Conservation (phyloP, 129 eudicot genomes). For the Ambrosia artemisiifolia region DNA sequence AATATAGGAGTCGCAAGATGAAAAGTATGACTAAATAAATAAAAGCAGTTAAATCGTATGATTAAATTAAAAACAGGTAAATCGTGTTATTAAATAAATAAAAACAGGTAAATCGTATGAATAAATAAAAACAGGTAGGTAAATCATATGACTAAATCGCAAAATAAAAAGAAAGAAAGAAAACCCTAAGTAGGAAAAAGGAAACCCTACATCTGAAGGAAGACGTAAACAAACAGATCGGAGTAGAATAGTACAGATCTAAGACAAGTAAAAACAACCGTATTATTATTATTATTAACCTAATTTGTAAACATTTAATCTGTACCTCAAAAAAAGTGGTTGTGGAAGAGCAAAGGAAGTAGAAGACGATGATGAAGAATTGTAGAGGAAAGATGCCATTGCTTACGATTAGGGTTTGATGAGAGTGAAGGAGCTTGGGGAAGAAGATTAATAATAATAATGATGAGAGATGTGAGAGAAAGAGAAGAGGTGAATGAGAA, state of each 20-base stretch:
- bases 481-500: no score
- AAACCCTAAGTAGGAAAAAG: constrained; percentile 19
- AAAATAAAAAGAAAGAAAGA: background rate
- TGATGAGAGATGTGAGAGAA: no score
- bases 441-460: no score
- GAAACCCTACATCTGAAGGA: constrained; percentile 19
- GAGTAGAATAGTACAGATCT: constrained; percentile 15
- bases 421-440: no score
- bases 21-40: no score
- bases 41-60: no score
- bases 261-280: background rate
- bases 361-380: background rate
- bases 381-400: constrained; percentile 9
- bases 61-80: no score
- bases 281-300: constrained; percentile 4
- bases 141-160: background rate
- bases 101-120: no score
- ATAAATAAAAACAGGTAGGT: background rate
- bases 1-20: no score
- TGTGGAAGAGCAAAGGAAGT: background rate
- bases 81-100: background rate
- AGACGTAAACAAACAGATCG: constrained; percentile 9
- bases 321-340: constrained; percentile 13
- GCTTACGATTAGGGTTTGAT: no score
- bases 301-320: constrained; percentile 2